These are phyloP conservation scores for Diutina catenulata DNA, from an alignment of 1,139 yeast species.

Conservation along the genomic window DNA sequence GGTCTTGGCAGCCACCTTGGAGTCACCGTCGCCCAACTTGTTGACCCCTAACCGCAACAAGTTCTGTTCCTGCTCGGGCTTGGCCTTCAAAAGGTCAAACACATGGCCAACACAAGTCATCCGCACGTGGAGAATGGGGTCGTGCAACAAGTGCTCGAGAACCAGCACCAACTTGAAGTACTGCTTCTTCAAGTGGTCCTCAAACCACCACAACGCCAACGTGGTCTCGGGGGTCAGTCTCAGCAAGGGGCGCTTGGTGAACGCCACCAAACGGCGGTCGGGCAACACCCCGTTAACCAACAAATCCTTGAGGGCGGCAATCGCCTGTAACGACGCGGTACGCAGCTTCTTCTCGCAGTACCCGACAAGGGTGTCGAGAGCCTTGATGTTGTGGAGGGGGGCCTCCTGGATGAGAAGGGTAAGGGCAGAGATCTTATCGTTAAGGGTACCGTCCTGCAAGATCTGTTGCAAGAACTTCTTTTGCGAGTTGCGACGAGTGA, in stretches of 20 bases:
- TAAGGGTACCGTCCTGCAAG: constrained; percentile 83
- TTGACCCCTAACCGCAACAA: constrained; percentile 81
- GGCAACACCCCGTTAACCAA: constrained; percentile 66
- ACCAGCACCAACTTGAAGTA: constrained; percentile 63
- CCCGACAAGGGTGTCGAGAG: constrained; percentile 63
- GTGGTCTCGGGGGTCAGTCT: constrained; percentile 36
- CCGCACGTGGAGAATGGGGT: constrained; percentile 86
- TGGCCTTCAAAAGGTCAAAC: constrained; percentile 67
- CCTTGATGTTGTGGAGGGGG: constrained; percentile 79
- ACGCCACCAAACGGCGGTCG: constrained; percentile 69
- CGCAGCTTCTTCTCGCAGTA: constrained; percentile 88
- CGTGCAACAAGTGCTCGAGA: constrained; percentile 71
- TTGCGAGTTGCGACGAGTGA: constrained; percentile 72
- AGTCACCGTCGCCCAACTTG: constrained; percentile 86
- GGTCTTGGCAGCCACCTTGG: constrained; percentile 82
- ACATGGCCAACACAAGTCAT: constrained; percentile 66
- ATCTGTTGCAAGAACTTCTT: constrained; percentile 84
- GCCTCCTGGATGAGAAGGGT: constrained; percentile 91
- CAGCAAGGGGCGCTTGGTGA: constrained; percentile 64
- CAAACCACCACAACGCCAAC: constrained; percentile 72
- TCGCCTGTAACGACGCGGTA: constrained; percentile 85
- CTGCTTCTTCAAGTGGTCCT: constrained; percentile 70
- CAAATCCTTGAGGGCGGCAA: constrained; percentile 83
- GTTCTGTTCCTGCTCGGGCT: constrained; percentile 96
- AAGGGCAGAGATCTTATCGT: constrained; percentile 90